These are phyloP conservation scores for Nannochloris sp. DNA, from an alignment of 139 green algal species.

Conservation along the genomic window DNA sequence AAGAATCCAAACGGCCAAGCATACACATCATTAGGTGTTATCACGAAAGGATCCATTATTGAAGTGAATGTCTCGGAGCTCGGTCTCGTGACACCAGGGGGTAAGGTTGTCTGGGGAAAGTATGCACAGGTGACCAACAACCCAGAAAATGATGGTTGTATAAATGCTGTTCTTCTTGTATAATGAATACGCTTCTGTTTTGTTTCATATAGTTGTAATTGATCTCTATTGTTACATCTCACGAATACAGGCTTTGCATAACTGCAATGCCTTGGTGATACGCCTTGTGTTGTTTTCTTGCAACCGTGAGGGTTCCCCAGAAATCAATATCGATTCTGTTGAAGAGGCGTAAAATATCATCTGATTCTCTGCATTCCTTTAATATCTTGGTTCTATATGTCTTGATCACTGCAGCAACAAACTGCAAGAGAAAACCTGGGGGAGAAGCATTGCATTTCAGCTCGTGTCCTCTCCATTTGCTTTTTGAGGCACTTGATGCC, in stretches of 20 bases:
- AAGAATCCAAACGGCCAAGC: conserved; percentile 99
- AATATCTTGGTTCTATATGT: conserved; percentile 38
- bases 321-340: conserved; percentile 34
- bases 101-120: conserved; percentile 99
- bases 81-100: conserved; percentile 93
- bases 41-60: conserved; percentile 89
- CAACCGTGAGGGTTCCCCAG: conserved; percentile 19
- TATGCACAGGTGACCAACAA: conserved; percentile 95
- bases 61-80: conserved; percentile 98
- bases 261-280: conserved; percentile 15
- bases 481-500: neutral
- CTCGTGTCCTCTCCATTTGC: neutral
- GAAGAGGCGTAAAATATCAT: conserved; percentile 66
- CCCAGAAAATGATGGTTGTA: conserved; percentile 95
- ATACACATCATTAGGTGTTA: conserved; percentile 91
- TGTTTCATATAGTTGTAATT: conserved; percentile 1
- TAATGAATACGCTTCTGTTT: conserved; percentile 30
- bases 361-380: conserved; percentile 44
- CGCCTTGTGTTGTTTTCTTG: conserved; percentile 26
- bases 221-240: neutral
- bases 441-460: neutral
- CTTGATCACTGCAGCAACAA: conserved; percentile 51
- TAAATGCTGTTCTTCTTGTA: conserved; percentile 97
- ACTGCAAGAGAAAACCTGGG: conserved; percentile 49
- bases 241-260: conserved; percentile 10